phyloP scores from a whole-genome alignment of 208 protist genomes.

The Ichthyophonus hoferi region DNA sequence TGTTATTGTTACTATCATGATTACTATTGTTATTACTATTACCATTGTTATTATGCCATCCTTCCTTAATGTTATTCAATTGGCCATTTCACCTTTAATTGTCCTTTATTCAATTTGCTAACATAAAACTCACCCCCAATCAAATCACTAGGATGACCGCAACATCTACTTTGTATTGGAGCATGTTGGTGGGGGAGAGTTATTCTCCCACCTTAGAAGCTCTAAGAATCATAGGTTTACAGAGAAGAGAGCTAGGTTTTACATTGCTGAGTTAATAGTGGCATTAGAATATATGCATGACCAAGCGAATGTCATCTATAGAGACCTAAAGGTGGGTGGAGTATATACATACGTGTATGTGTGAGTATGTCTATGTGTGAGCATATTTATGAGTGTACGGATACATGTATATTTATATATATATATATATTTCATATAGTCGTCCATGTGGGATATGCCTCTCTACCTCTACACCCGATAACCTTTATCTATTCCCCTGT shows the following conservation, averaged over 20 bases:
- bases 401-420: background rate
- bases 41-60: too few relatives aligned
- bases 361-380: background rate
- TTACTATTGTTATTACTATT: too few relatives aligned
- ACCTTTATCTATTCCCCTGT: background rate
- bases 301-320: slow-evolving; percentile 57
- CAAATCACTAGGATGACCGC: slow-evolving; percentile 50
- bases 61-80: too few relatives aligned
- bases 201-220: slow-evolving; percentile 68
- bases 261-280: slow-evolving; percentile 72
- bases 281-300: slow-evolving; percentile 45
- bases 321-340: slow-evolving; percentile 48
- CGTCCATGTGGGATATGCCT: background rate
- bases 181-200: slow-evolving; percentile 74
- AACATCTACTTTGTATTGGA: slow-evolving; percentile 76
- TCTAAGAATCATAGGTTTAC: slow-evolving; percentile 29
- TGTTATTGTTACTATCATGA: too few relatives aligned
- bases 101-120: too few relatives aligned
- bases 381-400: background rate
- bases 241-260: slow-evolving; percentile 55
- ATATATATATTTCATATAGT: background rate
- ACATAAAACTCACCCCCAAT: too few relatives aligned
- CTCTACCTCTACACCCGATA: background rate
- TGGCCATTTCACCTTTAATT: too few relatives aligned
- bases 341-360: background rate